Evolutionary conservation across 1,284 basidiomycete species (phyloP).

Genomic region (Afroboletus lepidellus): DNA sequence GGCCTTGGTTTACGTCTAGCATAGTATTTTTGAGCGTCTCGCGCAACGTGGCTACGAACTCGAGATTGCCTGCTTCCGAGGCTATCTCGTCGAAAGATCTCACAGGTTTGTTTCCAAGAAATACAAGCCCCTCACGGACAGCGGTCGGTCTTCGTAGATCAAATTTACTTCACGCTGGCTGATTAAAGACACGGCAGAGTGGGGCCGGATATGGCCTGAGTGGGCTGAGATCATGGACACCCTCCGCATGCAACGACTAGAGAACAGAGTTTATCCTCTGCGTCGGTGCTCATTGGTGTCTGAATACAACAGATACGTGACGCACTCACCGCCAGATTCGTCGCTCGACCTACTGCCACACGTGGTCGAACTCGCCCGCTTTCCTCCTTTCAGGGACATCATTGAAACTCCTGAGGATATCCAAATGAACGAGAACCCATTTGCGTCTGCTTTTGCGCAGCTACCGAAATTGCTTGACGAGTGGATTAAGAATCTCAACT

Average conservation of each 20-base stretch:
- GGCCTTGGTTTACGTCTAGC: neutral
- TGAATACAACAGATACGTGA: neutral
- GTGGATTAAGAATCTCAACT: conserved; percentile 7
- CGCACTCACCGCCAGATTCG: neutral
- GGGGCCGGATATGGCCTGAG: conserved; percentile 6
- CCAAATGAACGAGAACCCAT: neutral
- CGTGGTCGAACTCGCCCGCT: conserved; percentile 9
- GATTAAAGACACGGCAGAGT: conserved; percentile 3
- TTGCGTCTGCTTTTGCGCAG: conserved; percentile 17
- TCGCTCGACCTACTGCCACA: conserved; percentile 17
- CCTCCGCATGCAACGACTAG: neutral
- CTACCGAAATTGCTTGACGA: conserved; percentile 13
- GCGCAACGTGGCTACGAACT: conserved; percentile 13
- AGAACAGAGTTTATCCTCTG: neutral
- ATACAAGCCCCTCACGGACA: conserved; percentile 14
- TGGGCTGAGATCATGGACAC: conserved; percentile 8
- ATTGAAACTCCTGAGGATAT: conserved; percentile 12
- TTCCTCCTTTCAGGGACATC: conserved; percentile 15
- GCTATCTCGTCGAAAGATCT: conserved; percentile 1
- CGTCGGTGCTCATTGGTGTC: neutral
- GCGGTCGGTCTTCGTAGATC: conserved; percentile 5
- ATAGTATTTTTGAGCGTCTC: conserved; percentile 20
- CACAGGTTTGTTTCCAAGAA: conserved; percentile 12
- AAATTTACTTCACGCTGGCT: too few relatives aligned
- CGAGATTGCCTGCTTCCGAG: conserved; percentile 11